These are phyloP conservation scores for Nectriaceae sp. DNA, from an alignment of 2,329 filamentous ascomycete species.

Conservation along the genomic window DNA sequence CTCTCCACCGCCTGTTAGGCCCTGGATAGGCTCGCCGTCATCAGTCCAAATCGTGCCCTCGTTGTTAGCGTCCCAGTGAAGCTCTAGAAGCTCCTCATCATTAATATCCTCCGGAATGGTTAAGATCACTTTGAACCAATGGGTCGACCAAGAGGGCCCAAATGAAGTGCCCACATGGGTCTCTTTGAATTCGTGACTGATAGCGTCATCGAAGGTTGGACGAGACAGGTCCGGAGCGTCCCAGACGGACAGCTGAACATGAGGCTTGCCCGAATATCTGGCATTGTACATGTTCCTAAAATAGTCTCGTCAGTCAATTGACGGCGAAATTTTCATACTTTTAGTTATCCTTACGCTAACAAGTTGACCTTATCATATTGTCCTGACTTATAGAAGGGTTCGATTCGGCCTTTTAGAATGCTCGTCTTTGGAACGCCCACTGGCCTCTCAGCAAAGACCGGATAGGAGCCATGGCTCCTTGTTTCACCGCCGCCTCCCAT, in stretches of 20 bases:
- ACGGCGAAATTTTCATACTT: neutral
- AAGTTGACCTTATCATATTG: conserved; percentile 79
- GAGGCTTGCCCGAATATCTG: conserved; percentile 62
- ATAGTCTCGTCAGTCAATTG: conserved; percentile 13
- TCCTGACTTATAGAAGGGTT: conserved; percentile 75
- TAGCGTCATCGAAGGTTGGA: conserved; percentile 84
- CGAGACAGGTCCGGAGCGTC: conserved; percentile 76
- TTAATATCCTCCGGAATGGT: conserved; percentile 73
- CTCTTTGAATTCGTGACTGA: conserved; percentile 71
- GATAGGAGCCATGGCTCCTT: conserved; percentile 49
- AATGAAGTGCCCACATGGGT: conserved; percentile 78
- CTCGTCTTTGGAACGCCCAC: conserved; percentile 79
- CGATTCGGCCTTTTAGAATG: conserved; percentile 83
- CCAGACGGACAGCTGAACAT: conserved; percentile 86
- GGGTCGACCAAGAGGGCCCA: conserved; percentile 94
- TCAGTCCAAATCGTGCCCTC: conserved; percentile 95
- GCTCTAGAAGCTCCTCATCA: conserved; percentile 81
- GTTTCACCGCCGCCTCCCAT: conserved; percentile 54
- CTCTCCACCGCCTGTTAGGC: conserved; percentile 86
- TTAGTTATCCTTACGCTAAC: conserved; percentile 56
- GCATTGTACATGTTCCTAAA: conserved; percentile 42
- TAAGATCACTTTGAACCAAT: conserved; percentile 90
- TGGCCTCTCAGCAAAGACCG: conserved; percentile 52
- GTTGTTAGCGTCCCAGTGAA: conserved; percentile 94
- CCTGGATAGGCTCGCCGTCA: conserved; percentile 87